A percentile compares a stretch with the other conserved stretches of the same genome.
Evolutionary conservation across 179 eudicot genomes (phyloP).

Genomic region (Heliamphora ciliata): DNA sequence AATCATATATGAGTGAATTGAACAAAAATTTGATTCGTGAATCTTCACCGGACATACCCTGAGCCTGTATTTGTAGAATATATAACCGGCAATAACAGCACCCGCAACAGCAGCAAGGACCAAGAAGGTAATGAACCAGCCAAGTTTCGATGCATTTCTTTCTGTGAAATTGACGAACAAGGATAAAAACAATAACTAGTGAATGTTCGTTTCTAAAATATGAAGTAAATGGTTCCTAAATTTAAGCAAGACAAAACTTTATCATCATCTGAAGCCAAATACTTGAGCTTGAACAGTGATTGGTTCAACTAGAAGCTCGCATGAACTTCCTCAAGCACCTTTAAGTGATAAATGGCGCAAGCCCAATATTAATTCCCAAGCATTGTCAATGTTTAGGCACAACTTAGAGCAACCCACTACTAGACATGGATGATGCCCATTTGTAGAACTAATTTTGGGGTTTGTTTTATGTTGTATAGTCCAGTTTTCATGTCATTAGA

Average conservation of each 20-base stretch:
- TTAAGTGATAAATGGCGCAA: too few relatives aligned
- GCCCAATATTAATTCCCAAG: too few relatives aligned
- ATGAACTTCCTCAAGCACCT: too few relatives aligned
- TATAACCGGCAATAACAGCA: conserved; percentile 49
- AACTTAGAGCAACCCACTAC: too few relatives aligned
- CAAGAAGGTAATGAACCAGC: conserved; percentile 36
- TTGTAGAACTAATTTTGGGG: too few relatives aligned
- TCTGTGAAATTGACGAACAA: conserved; percentile 29
- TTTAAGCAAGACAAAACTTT: neutral
- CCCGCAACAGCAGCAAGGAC: conserved; percentile 38
- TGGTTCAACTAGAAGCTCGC: too few relatives aligned
- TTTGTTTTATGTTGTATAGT: too few relatives aligned
- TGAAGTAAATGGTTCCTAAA: neutral
- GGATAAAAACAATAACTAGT: neutral
- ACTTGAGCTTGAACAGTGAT: neutral
- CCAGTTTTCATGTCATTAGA: too few relatives aligned
- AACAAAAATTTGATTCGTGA: neutral
- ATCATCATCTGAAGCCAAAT: neutral
- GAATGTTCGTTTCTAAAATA: neutral
- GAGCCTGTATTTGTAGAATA: conserved; percentile 79
- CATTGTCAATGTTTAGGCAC: too few relatives aligned
- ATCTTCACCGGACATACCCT: conserved; percentile 43
- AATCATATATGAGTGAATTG: neutral
- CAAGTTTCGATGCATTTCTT: conserved; percentile 38
- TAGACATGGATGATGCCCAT: too few relatives aligned